Conservation (phyloP, 2,329 filamentous ascomycete genomes). For the Didymella arachidicola region DNA sequence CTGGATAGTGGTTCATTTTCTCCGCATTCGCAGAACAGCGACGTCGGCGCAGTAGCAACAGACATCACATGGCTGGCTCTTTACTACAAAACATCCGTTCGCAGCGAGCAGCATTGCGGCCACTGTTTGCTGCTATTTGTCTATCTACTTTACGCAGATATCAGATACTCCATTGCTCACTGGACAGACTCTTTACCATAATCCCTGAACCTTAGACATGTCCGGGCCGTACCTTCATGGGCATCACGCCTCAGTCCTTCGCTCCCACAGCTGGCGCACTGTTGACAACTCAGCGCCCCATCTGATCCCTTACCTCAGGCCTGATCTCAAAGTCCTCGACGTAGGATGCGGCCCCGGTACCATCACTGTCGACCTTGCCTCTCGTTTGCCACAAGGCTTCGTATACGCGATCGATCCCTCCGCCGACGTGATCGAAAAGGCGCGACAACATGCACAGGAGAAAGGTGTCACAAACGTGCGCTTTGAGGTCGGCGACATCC, state of each 20-base stretch:
- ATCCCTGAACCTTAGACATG: not conserved
- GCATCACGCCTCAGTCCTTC: conserved; percentile 52
- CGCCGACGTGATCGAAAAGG: conserved; percentile 53
- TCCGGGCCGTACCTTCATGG: conserved; percentile 51
- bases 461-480: conserved; percentile 51
- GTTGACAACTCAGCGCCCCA: conserved; percentile 55
- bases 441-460: conserved; percentile 47
- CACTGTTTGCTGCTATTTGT: not conserved
- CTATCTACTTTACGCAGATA: not conserved
- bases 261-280: conserved; percentile 56
- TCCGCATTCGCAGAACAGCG: conserved; percentile 16
- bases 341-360: conserved; percentile 60
- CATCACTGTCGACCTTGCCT: conserved; percentile 56
- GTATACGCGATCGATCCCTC: conserved; percentile 58
- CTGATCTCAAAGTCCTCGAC: conserved; percentile 53
- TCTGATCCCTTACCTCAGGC: conserved; percentile 44
- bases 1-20: conserved; percentile 6
- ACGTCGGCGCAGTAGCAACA: conserved; percentile 5
- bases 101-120: not conserved
- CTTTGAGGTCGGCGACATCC: conserved; percentile 54
- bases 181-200: not conserved
- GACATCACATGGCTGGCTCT: not conserved
- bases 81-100: not conserved
- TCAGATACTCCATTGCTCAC: not conserved
- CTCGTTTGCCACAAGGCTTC: conserved; percentile 54